Percentiles rank a stretch among this genome's conserved stretches.
Evolutionary conservation across 2,329 filamentous ascomycete genomes (phyloP).

Genomic region (Aspergillus latus): DNA sequence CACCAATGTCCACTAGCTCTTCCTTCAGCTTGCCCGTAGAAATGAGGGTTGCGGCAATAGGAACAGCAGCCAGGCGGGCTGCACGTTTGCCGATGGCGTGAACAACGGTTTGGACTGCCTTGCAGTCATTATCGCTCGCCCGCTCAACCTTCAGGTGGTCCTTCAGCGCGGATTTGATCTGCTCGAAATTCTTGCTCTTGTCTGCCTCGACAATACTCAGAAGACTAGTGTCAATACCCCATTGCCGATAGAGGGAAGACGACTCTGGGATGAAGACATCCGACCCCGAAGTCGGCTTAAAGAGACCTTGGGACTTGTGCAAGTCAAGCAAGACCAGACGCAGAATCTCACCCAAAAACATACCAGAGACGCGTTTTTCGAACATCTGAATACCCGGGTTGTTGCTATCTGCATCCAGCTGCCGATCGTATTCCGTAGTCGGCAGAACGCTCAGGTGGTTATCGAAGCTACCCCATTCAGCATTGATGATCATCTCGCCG

Average conservation of each 20-base stretch:
- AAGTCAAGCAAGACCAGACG: conserved; percentile 73
- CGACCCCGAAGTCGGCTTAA: conserved; percentile 72
- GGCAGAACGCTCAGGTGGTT: conserved; percentile 87
- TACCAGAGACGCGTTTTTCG: conserved; percentile 95
- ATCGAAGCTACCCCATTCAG: conserved; percentile 98
- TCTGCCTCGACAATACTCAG: conserved; percentile 85
- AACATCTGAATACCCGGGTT: conserved; percentile 98
- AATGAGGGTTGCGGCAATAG: conserved; percentile 80
- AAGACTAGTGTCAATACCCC: conserved; percentile 89
- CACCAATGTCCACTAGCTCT: conserved; percentile 83
- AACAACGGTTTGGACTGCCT: conserved; percentile 80
- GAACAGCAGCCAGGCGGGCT: conserved; percentile 81
- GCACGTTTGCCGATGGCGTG: conserved; percentile 84
- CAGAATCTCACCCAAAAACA: conserved; percentile 96
- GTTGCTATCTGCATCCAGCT: conserved; percentile 74
- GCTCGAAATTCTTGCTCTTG: conserved; percentile 67
- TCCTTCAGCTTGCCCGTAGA: conserved; percentile 71
- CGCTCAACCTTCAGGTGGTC: conserved; percentile 73
- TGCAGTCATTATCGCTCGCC: conserved; percentile 77
- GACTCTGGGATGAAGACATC: conserved; percentile 67
- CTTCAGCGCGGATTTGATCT: conserved; percentile 75
- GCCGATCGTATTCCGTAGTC: conserved; percentile 76
- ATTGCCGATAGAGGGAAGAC: conserved; percentile 71
- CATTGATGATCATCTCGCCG: conserved; percentile 96
- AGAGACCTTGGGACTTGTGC: conserved; percentile 66